Percentiles rank a stretch among this genome's conserved stretches.
These are phyloP conservation scores for Ophiocordyceps australis DNA, from an alignment of 2,329 filamentous ascomycete species.

Conservation along the genomic window DNA sequence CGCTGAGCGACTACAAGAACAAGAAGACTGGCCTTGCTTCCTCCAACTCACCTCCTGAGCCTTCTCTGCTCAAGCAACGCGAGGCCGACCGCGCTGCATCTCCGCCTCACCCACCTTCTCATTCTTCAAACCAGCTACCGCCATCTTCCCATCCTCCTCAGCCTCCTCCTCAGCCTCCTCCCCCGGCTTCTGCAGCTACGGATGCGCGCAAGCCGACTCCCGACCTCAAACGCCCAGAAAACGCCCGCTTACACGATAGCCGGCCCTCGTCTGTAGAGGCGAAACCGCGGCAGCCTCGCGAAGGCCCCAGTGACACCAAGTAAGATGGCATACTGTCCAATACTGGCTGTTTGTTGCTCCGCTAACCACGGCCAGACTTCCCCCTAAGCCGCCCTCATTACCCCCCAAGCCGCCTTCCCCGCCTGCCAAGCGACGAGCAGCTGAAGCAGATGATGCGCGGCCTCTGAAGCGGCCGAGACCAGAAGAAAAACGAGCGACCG, in stretches of 20 bases:
- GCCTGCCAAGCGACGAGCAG: conserved; percentile 26
- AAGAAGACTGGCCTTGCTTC: conserved; percentile 20
- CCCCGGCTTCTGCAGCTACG: no score
- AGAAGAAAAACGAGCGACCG: conserved; percentile 14
- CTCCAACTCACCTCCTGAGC: conserved; percentile 18
- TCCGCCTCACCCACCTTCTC: conserved; percentile 4
- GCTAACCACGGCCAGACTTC: conserved; percentile 11
- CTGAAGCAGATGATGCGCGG: conserved; percentile 24
- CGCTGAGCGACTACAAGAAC: conserved; percentile 40
- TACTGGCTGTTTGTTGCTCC: neutral
- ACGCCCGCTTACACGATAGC: conserved; percentile 7
- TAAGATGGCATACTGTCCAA: conserved; percentile 3
- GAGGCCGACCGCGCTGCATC: conserved; percentile 13
- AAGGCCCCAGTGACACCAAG: conserved; percentile 12
- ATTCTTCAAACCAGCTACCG: no score
- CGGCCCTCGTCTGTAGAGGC: conserved; percentile 8
- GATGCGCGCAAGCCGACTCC: neutral
- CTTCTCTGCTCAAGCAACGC: conserved; percentile 11
- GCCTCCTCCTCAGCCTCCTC: no score
- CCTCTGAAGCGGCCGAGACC: conserved; percentile 26
- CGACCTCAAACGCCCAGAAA: conserved; percentile 8
- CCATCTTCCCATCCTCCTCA: no score
- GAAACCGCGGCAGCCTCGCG: conserved; percentile 12
- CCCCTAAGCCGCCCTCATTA: conserved; percentile 16
- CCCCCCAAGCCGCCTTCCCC: conserved; percentile 20